Conservation (phyloP, 75 land plant species). For the Sequoia sempervirens region DNA sequence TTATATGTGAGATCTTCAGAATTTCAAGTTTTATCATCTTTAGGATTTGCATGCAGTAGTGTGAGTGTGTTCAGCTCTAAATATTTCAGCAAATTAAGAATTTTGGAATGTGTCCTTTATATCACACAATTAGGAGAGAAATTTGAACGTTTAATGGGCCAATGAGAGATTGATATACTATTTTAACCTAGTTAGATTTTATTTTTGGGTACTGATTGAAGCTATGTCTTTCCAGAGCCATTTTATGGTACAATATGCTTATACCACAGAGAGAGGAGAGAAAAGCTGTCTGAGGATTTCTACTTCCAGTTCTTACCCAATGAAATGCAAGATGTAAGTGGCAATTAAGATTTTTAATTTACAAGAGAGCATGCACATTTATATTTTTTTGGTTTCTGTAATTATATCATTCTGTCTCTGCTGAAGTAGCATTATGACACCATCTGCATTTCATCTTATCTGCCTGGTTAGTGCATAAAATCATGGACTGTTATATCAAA, state of each 20-base stretch:
- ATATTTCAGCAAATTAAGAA: not conserved
- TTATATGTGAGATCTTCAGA: not conserved
- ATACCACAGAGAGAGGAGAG: constrained; percentile 89
- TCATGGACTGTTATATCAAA: not conserved
- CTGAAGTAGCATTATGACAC: not conserved
- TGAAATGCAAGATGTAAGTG: constrained; percentile 77
- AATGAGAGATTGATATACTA: not conserved
- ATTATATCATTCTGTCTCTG: not conserved
- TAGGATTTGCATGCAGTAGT: not conserved
- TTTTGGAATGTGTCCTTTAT: not conserved
- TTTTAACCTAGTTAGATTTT: not conserved
- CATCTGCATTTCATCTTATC: not conserved
- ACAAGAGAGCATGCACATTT: not conserved
- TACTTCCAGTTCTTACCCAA: constrained; percentile 63
- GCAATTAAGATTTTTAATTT: not conserved
- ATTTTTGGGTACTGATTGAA: not conserved
- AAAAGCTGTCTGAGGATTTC: constrained; percentile 94
- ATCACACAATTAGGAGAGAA: not conserved
- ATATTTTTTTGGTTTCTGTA: not conserved
- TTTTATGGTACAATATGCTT: constrained; percentile 93
- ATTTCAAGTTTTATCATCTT: not conserved
- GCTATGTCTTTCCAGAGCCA: constrained; percentile 56
- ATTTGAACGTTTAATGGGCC: not conserved
- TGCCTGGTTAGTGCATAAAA: not conserved
- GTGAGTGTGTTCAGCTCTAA: not conserved